Evolutionary conservation across 495 filamentous ascomycete species (phyloP).

Genomic region (Recurvomyces mirabilis): DNA sequence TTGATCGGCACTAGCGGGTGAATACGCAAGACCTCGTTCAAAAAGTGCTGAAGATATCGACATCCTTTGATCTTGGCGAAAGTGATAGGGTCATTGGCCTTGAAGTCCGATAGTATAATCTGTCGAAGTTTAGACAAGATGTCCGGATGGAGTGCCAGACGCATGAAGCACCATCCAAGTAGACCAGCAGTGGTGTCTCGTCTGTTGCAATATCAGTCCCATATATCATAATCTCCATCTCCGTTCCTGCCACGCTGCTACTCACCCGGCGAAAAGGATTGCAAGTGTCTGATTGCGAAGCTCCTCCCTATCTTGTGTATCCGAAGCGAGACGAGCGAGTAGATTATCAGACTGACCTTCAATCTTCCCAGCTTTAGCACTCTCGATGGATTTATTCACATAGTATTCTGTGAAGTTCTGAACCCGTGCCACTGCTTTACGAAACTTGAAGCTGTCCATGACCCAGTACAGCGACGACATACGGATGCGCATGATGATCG

Average conservation of each 20-base stretch:
- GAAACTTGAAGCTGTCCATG: slow-evolving; percentile 12
- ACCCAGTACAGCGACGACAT: slow-evolving; percentile 24
- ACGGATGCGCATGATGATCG: slow-evolving; percentile 25
- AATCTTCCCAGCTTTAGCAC: background rate
- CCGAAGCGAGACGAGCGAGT: slow-evolving; percentile 4
- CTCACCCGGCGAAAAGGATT: slow-evolving; percentile 28
- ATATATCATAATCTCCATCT: too few species aligned
- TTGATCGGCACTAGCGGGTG: slow-evolving; percentile 21
- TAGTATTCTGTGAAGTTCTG: slow-evolving; percentile 10
- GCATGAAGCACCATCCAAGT: slow-evolving; percentile 20
- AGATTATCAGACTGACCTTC: slow-evolving; percentile 11
- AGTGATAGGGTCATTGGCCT: slow-evolving; percentile 10
- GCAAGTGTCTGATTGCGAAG: slow-evolving; percentile 14
- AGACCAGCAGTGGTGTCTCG: slow-evolving; percentile 29
- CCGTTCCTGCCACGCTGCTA: too few species aligned
- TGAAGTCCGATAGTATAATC: slow-evolving; percentile 4
- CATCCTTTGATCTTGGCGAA: slow-evolving; percentile 19
- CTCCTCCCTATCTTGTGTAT: slow-evolving; percentile 8
- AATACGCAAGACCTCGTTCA: slow-evolving; percentile 23
- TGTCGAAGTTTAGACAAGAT: slow-evolving; percentile 15
- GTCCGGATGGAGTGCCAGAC: slow-evolving; percentile 9
- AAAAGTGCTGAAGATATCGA: slow-evolving; percentile 13
- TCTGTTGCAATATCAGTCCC: too few species aligned
- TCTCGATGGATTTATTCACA: slow-evolving; percentile 6
- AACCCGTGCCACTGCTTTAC: background rate